A percentile compares a stretch with the other conserved stretches of the same genome.
These are phyloP conservation scores for Silene noctiflora DNA, from an alignment of 179 eudicot genomes.

Conservation along the genomic window DNA sequence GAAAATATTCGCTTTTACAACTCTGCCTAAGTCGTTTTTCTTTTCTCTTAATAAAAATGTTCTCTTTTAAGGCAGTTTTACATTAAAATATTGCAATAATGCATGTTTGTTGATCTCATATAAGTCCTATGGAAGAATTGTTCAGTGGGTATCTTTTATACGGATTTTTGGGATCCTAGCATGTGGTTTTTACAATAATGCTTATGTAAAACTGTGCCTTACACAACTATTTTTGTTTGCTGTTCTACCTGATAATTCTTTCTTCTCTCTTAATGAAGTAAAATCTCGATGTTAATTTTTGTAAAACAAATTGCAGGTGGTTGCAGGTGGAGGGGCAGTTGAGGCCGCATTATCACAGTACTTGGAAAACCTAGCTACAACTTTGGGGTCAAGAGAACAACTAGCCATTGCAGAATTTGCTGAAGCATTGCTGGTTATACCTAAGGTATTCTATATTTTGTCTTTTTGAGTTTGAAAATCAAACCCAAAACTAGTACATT, in stretches of 20 bases:
- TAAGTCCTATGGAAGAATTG: too few relatives aligned
- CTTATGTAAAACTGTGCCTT: not conserved
- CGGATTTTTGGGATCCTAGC: not conserved
- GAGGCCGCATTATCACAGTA: constrained; percentile 91
- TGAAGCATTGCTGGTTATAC: constrained; percentile 80
- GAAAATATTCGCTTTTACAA: not conserved
- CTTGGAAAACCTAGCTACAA: constrained; percentile 89
- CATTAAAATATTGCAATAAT: too few relatives aligned
- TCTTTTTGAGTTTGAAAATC: not conserved
- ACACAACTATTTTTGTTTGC: not conserved
- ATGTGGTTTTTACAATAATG: not conserved
- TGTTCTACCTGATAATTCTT: not conserved
- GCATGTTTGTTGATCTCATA: too few relatives aligned
- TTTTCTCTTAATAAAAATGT: not conserved
- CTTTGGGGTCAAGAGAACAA: constrained; percentile 94
- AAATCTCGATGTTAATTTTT: not conserved
- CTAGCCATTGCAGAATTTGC: constrained; percentile 96
- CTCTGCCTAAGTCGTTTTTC: too few relatives aligned
- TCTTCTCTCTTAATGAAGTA: not conserved
- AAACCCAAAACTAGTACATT: not conserved
- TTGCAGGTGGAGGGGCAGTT: constrained; percentile 97
- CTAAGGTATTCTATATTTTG: constrained; percentile 52
- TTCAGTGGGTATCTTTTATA: too few relatives aligned
- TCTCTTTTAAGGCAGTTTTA: too few relatives aligned
- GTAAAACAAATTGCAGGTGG: constrained; percentile 52